phyloP scores from a whole-genome alignment of 768 basidiomycete species.

The Boletales sp. region DNA sequence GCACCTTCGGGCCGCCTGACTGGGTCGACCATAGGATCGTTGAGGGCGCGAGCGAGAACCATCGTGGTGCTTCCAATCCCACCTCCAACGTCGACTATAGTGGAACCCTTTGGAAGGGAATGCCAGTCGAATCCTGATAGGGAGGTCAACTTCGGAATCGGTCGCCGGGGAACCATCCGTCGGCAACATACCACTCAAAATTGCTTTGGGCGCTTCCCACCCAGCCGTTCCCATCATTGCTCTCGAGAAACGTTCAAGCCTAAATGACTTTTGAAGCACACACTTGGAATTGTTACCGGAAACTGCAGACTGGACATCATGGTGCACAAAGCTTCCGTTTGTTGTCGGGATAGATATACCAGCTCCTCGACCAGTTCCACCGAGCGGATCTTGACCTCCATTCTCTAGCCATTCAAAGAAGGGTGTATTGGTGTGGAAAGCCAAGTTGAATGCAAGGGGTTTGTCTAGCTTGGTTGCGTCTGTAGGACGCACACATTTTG shows the following conservation, averaged over 20 bases:
- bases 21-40: slow-evolving; percentile 1
- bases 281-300: background rate
- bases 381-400: slow-evolving; percentile 34
- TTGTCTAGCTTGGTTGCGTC: slow-evolving; percentile 8
- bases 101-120: slow-evolving; percentile 43
- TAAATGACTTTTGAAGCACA: slow-evolving; percentile 37
- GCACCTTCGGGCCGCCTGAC: background rate
- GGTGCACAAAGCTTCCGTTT: background rate
- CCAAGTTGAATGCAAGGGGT: slow-evolving; percentile 63
- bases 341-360: background rate
- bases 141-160: background rate
- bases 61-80: slow-evolving; percentile 57
- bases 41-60: slow-evolving; percentile 40
- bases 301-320: background rate
- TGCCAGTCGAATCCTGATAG: slow-evolving; percentile 56
- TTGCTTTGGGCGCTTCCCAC: slow-evolving; percentile 66
- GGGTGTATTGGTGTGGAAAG: slow-evolving; percentile 51
- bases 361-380: slow-evolving; percentile 21
- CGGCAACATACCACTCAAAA: slow-evolving; percentile 45
- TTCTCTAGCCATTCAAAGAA: slow-evolving; percentile 79
- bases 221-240: slow-evolving; percentile 72
- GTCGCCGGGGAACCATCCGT: background rate
- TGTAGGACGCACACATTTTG: background rate
- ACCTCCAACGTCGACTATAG: slow-evolving; percentile 68
- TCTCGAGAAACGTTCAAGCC: slow-evolving; percentile 67